A percentile compares a stretch with the other conserved stretches of the same genome.
phyloP scores from a whole-genome alignment of 208 protist species.

The Tetramitus jugosus region DNA sequence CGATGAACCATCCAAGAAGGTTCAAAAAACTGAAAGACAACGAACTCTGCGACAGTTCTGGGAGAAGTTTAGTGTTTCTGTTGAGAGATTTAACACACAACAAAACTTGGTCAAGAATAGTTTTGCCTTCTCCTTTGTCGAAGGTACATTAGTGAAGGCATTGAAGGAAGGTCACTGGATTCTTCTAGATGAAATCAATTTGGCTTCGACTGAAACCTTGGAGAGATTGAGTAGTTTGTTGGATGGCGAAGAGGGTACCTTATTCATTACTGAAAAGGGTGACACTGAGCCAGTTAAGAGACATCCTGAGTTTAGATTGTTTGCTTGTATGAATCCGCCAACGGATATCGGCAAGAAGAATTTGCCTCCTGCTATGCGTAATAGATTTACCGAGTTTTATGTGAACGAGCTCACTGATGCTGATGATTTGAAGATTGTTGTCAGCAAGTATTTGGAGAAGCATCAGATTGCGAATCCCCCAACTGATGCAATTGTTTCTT shows the following conservation, averaged over 20 bases:
- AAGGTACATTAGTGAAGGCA: conserved; percentile 89
- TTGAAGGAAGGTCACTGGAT: conserved; percentile 96
- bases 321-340: conserved; percentile 99
- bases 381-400: conserved; percentile 96
- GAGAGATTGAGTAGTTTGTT: conserved; percentile 86
- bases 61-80: conserved; percentile 45
- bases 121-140: conserved; percentile 97
- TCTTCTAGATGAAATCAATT: conserved; percentile 99
- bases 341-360: conserved; percentile 99
- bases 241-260: conserved; percentile 70
- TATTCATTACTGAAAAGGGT: conserved; percentile 69
- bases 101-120: conserved; percentile 32
- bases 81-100: conserved; percentile 52
- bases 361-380: conserved; percentile 78
- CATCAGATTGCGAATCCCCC: conserved; percentile 58
- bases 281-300: conserved; percentile 56
- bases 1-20: background rate
- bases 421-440: conserved; percentile 85
- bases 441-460: conserved; percentile 70
- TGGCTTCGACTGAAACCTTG: conserved; percentile 93
- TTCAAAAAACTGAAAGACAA: conserved; percentile 6
- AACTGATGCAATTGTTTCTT: conserved; percentile 79
- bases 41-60: conserved; percentile 37
- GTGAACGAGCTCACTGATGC: conserved; percentile 85
- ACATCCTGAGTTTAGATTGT: conserved; percentile 97